A percentile compares a stretch with the other conserved stretches of the same genome.
Evolutionary conservation across 2,329 filamentous ascomycete genomes (phyloP).

Genomic region (Trichoderma sp.): DNA sequence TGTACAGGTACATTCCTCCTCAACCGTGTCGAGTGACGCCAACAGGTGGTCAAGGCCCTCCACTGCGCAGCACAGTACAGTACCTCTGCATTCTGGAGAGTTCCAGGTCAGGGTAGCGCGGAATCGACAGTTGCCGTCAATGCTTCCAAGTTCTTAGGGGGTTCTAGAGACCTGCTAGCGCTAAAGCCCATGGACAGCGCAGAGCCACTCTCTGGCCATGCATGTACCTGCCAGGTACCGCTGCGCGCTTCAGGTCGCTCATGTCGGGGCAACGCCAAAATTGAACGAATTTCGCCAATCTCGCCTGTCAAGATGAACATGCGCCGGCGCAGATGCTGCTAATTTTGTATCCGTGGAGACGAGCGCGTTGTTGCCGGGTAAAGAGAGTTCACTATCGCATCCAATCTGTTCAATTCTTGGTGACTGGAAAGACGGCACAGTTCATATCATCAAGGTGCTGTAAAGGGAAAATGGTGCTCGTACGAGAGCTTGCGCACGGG

Average conservation of each 20-base stretch:
- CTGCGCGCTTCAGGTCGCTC: conserved; percentile 1
- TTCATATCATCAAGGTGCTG: no score
- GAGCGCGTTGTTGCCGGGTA: neutral
- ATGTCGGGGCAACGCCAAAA: neutral
- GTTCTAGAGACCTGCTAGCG: neutral
- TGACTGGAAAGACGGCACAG: neutral
- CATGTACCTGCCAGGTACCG: neutral
- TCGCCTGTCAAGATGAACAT: neutral
- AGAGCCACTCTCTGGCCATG: neutral
- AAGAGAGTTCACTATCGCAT: neutral
- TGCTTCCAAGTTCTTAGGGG: neutral
- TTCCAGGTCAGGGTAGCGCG: neutral
- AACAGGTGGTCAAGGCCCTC: neutral
- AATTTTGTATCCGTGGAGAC: neutral
- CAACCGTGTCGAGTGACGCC: neutral
- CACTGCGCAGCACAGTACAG: no score
- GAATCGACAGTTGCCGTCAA: conserved; percentile 3
- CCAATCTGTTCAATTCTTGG: no score
- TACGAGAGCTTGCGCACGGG: neutral
- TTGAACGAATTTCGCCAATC: conserved; percentile 12
- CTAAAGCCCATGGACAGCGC: no score
- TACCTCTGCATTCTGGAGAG: no score
- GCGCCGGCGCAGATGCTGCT: neutral
- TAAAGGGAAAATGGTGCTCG: no score
- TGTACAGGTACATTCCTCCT: neutral